These are phyloP conservation scores for Russula dissimulans DNA, from an alignment of 768 basidiomycete genomes.

Conservation along the genomic window DNA sequence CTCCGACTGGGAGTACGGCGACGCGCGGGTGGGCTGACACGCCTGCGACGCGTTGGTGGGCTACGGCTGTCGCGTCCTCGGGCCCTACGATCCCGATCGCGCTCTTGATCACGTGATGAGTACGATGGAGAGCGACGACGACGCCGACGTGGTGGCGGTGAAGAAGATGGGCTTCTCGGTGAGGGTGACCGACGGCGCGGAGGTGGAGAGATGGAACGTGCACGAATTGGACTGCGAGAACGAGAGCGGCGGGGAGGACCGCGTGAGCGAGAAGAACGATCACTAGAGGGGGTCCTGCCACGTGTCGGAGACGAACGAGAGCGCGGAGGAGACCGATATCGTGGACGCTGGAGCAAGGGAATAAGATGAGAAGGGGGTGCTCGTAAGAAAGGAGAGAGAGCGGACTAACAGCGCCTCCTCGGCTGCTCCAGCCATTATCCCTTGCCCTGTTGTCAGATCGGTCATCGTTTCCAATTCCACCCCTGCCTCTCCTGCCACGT, in stretches of 20 bases:
- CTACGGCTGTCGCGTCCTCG: conserved; percentile 39
- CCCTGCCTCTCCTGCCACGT: conserved; percentile 38
- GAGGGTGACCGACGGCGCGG: conserved; percentile 21
- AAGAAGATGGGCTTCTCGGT: conserved; percentile 16
- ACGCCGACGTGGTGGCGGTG: conserved; percentile 28
- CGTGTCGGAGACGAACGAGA: conserved; percentile 21
- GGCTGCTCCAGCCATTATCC: conserved; percentile 58
- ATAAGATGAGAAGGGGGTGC: conserved; percentile 17
- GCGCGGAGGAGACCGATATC: conserved; percentile 39
- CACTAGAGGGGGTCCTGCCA: conserved; percentile 26
- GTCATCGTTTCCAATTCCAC: conserved; percentile 38
- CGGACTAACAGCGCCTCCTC: conserved; percentile 46
- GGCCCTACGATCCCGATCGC: conserved; percentile 22
- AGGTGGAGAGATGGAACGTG: conserved; percentile 12
- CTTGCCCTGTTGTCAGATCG: conserved; percentile 35
- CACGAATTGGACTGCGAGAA: conserved; percentile 19
- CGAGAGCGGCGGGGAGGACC: conserved; percentile 29
- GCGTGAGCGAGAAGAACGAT: conserved; percentile 34
- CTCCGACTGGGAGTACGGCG: conserved; percentile 28
- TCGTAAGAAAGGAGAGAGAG: conserved; percentile 15
- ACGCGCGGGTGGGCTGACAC: conserved; percentile 21
- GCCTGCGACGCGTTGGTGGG: conserved; percentile 35
- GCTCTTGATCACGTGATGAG: conserved; percentile 35
- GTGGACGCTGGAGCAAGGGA: conserved; percentile 32
- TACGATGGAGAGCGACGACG: conserved; percentile 40